Percentiles rank a stretch among this genome's conserved stretches.
Evolutionary conservation across 2,329 filamentous ascomycete species (phyloP).

Genomic region (Lojkania enalia): DNA sequence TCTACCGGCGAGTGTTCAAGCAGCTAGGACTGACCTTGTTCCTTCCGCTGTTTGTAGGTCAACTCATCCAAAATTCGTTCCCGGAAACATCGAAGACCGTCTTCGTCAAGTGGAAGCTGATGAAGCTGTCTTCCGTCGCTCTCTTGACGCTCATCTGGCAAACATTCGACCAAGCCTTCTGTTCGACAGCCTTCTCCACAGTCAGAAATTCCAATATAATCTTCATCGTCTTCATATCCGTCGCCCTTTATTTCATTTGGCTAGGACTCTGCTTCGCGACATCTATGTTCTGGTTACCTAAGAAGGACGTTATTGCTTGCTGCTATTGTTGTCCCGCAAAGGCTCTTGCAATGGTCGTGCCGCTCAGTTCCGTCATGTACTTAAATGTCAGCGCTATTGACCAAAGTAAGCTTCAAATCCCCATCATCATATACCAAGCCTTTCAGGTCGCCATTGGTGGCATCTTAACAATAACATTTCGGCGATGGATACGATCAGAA

Average conservation of each 20-base stretch:
- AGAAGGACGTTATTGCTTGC: conserved; percentile 67
- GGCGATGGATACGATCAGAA: conserved; percentile 55
- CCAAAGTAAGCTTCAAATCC: conserved; percentile 64
- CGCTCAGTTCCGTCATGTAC: conserved; percentile 70
- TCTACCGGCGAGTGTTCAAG: conserved; percentile 69
- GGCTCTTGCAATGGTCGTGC: conserved; percentile 71
- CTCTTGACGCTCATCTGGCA: conserved; percentile 63
- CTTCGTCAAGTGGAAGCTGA: conserved; percentile 52
- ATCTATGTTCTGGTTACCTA: conserved; percentile 57
- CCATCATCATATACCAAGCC: conserved; percentile 61
- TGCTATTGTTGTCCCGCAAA: conserved; percentile 76
- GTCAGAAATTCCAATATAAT: conserved; percentile 64
- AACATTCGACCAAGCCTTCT: conserved; percentile 68
- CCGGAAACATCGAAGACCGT: conserved; percentile 58
- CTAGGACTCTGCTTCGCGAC: conserved; percentile 63
- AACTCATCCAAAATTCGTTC: conserved; percentile 61
- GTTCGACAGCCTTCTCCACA: conserved; percentile 62
- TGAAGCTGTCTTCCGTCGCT: conserved; percentile 50
- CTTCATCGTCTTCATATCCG: conserved; percentile 69
- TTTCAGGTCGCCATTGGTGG: conserved; percentile 50
- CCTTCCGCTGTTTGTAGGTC: conserved; percentile 65
- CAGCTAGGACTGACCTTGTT: conserved; percentile 70
- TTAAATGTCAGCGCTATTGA: conserved; percentile 57
- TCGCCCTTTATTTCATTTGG: conserved; percentile 66
- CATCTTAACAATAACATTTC: conserved; percentile 47